Evolutionary conservation across 768 basidiomycete species (phyloP), one percentile per base, ranked within the genome.

Genomic region (Pisolithus microcarpus): DNA sequence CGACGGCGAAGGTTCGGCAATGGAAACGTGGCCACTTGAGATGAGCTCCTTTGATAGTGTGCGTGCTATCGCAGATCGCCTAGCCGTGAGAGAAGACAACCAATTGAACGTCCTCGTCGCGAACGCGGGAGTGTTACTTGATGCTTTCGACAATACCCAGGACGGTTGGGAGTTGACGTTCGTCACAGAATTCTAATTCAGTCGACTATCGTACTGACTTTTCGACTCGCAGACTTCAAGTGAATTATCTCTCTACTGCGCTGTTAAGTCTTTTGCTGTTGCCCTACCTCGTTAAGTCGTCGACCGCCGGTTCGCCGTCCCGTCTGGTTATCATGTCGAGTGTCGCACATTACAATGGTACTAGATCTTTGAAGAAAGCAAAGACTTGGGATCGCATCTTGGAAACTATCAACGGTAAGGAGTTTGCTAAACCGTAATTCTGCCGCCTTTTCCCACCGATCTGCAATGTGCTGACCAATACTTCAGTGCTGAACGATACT

Each of bases 111-210:
- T 34, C 13, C 11, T 73, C 13, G 56, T 72, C 23, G 63, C 60
- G 28, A 69, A 67, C 46, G 71, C 70, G 13, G 65, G 54, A 11
- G 2, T 68, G 11, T 38, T 43, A 4, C 46, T 52, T 1, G 11
- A 7, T 11, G 58, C 46, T 3, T 68, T 64, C 26, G 10, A 18
- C 6, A 58, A 55, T 52, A 71, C 70, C 3, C 43, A 48, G 30
- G 71, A 72, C 43, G 71, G 69, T 31, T 72, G 65, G 62, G 71
- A 72, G 58, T 60, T 57, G 30, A 64, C 57, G 71, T 72, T 31
- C 28, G 70, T 53, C n/a, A 24, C 46, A 15, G 38, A 38, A 38
- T 11, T 46, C 21, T 6, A 23, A 11, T 34, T 23, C 8, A 38
- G 3, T 34, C 1, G 15, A 7, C 2, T 2, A 21, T 59, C 11